Evolutionary conservation across 1,284 basidiomycete species (phyloP).

Genomic region (Ceratobasidium sp.): DNA sequence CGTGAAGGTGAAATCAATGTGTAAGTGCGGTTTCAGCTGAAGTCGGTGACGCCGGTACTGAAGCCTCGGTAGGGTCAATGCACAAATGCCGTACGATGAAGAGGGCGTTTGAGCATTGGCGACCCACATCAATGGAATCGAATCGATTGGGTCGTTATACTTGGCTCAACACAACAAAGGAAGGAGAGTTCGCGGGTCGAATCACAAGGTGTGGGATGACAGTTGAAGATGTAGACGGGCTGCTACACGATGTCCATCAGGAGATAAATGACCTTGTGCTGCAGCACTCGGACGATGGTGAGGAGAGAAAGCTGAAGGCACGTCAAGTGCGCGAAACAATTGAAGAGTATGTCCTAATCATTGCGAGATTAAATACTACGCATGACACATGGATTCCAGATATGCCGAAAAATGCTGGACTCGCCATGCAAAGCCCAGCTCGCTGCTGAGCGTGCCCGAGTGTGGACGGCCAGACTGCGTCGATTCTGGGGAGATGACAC

Average conservation of each 20-base stretch:
- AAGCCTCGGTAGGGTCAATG: too few species aligned
- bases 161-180: neutral
- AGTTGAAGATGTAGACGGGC: slow-evolving; percentile 8
- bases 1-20: neutral
- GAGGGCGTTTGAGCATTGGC: too few species aligned
- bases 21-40: neutral
- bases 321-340: neutral
- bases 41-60: too few species aligned
- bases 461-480: neutral
- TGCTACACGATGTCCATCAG: neutral
- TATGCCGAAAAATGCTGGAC: slow-evolving; percentile 14
- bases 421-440: slow-evolving; percentile 3
- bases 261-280: neutral
- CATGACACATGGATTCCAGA: neutral
- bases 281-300: neutral
- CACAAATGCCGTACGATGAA: too few species aligned
- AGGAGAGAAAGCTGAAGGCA: neutral
- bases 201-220: slow-evolving; percentile 9
- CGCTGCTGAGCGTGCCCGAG: slow-evolving; percentile 11
- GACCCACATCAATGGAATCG: neutral
- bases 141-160: neutral
- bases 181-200: neutral
- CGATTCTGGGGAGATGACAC: neutral
- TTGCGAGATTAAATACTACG: neutral
- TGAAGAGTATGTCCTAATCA: slow-evolving; percentile 3